phyloP scores from a whole-genome alignment of 2,329 filamentous ascomycete genomes.

The Fusarium abutilonis region DNA sequence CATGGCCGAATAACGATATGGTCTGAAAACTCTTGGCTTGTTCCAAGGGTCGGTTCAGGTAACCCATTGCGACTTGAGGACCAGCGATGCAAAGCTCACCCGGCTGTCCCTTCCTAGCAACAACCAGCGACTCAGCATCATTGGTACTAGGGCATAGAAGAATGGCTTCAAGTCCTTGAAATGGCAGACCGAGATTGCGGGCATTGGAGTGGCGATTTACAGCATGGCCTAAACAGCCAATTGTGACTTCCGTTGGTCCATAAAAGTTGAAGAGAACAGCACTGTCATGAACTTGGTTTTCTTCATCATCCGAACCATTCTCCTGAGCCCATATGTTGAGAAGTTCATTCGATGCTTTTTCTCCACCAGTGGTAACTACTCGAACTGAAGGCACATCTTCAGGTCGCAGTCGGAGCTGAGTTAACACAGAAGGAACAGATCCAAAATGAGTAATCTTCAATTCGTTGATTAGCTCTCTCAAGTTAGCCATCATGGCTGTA shows the following conservation, averaged over 20 bases:
- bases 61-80: constrained; percentile 22
- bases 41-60: constrained; percentile 14
- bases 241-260: constrained; percentile 22
- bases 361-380: constrained; percentile 23
- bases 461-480: constrained; percentile 19
- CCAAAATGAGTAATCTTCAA: constrained; percentile 18
- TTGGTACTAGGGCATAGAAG: not conserved
- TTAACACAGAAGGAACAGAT: constrained; percentile 19
- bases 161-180: constrained; percentile 10
- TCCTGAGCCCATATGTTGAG: not conserved
- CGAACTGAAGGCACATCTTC: constrained; percentile 15
- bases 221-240: constrained; percentile 18
- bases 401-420: constrained; percentile 6
- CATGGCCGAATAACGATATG: not conserved
- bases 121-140: not conserved
- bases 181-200: constrained; percentile 19
- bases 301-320: no score
- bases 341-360: constrained; percentile 25
- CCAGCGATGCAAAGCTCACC: constrained; percentile 26
- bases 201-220: constrained; percentile 20
- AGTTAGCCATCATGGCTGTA: constrained; percentile 2
- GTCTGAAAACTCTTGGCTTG: constrained; percentile 21
- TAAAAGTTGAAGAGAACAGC: constrained; percentile 27
- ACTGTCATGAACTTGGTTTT: no score
- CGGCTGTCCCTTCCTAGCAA: constrained; percentile 9